A percentile compares a stretch with the other conserved stretches of the same genome.
Conservation (phyloP, 768 basidiomycete species). For the Tulasnella sp. region DNA sequence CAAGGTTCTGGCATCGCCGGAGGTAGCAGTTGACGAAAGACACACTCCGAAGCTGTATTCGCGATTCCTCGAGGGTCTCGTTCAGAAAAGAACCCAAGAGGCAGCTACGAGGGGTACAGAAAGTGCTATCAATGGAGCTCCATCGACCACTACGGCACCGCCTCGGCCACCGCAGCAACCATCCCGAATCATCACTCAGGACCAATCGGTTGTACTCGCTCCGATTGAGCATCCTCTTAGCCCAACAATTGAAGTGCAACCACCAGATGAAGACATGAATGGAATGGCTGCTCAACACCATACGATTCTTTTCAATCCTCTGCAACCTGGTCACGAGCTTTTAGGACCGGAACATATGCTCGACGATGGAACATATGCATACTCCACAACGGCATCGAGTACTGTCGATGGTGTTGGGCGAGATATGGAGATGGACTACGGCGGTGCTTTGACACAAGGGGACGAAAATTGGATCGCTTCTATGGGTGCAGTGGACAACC, state of each 20-base stretch:
- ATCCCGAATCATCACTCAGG: neutral
- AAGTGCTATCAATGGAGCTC: neutral
- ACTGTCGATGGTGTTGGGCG: constrained; percentile 2
- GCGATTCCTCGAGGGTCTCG: constrained; percentile 59
- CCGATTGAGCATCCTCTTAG: neutral
- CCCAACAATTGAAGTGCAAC: constrained; percentile 1
- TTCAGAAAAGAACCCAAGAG: constrained; percentile 32
- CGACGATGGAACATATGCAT: neutral
- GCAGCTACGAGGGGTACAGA: constrained; percentile 20
- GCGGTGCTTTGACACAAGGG: constrained; percentile 11
- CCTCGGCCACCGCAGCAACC: neutral
- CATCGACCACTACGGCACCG: neutral
- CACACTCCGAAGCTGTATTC: constrained; percentile 73
- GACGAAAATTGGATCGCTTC: constrained; percentile 10
- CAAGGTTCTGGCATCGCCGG: constrained; percentile 52
- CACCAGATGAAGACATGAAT: neutral
- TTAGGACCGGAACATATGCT: neutral
- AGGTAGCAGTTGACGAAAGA: constrained; percentile 67
- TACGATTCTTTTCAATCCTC: neutral
- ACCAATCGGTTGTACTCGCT: neutral
- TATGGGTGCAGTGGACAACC: constrained; percentile 13
- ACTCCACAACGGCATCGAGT: constrained; percentile 7
- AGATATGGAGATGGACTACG: constrained; percentile 10
- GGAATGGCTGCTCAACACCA: neutral
- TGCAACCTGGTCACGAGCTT: neutral